phyloP scores from a whole-genome alignment of 306 rosid species.

The Gynostemma pentaphyllum region DNA sequence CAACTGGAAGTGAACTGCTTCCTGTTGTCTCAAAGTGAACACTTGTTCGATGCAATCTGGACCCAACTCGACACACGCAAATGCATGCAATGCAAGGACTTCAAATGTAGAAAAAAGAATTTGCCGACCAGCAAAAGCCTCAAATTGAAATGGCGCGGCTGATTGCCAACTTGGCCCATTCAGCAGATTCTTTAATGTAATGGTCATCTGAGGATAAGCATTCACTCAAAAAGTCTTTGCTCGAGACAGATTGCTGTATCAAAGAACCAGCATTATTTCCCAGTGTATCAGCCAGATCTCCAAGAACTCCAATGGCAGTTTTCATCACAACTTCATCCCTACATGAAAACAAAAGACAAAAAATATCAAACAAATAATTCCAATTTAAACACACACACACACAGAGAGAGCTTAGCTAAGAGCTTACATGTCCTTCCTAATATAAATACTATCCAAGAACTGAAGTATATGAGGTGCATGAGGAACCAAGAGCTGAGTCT shows the following conservation, averaged over 20 bases:
- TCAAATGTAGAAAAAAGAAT: conserved; percentile 28
- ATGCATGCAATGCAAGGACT: conserved; percentile 85
- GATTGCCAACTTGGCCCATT: conserved; percentile 93
- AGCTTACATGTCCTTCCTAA: conserved; percentile 84
- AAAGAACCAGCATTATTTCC: conserved; percentile 84
- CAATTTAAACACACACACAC: conserved; percentile 2
- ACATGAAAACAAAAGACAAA: conserved; percentile 1
- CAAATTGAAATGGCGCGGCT: conserved; percentile 79
- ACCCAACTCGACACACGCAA: conserved; percentile 48
- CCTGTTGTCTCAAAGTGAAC: conserved; percentile 55
- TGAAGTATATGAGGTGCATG: conserved; percentile 82
- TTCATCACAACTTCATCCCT: conserved; percentile 92
- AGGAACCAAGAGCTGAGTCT: conserved; percentile 70
- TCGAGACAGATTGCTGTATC: conserved; percentile 78
- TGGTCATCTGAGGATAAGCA: conserved; percentile 85
- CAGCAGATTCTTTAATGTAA: conserved; percentile 83
- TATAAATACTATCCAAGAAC: conserved; percentile 77
- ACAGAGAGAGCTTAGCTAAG: background rate
- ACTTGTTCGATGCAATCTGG: conserved; percentile 62
- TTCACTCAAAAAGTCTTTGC: conserved; percentile 75
- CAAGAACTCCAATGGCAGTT: conserved; percentile 93
- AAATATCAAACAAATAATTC: conserved; percentile 8
- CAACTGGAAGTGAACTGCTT: conserved; percentile 54
- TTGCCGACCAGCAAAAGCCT: conserved; percentile 27
- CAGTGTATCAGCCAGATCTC: conserved; percentile 88